These are phyloP conservation scores for Linanthus parryae DNA, from an alignment of 148 eudicot genomes.

Conservation along the genomic window DNA sequence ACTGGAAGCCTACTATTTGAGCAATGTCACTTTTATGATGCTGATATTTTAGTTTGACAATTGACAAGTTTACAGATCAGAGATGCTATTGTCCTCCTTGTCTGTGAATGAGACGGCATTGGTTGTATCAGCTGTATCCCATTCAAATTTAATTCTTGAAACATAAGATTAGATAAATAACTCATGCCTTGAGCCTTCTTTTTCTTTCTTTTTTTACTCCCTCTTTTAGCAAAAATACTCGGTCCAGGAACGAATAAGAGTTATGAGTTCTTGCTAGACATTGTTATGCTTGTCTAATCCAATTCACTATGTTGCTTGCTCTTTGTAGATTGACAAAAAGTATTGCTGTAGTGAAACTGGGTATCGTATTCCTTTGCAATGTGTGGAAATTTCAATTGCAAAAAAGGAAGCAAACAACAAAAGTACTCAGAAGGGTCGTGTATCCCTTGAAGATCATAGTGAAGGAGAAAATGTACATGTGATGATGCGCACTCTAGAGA, in stretches of 20 bases:
- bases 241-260: not conserved
- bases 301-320: not conserved
- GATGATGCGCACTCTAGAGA: slow-evolving; percentile 13
- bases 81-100: too few species aligned
- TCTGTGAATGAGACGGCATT: too few species aligned
- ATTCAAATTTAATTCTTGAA: not conserved
- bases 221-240: not conserved
- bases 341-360: slow-evolving; percentile 95
- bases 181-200: not conserved
- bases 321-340: too few species aligned
- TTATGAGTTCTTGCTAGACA: too few species aligned
- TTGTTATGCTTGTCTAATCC: too few species aligned
- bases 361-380: slow-evolving; percentile 78
- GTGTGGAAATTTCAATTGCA: slow-evolving; percentile 32
- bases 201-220: not conserved
- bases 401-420: slow-evolving; percentile 24
- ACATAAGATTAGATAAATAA: not conserved
- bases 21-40: too few species aligned
- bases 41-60: too few species aligned
- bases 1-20: too few species aligned
- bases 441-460: too few species aligned
- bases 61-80: too few species aligned
- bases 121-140: too few species aligned
- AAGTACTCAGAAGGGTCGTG: slow-evolving; percentile 21
- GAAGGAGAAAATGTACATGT: slow-evolving; percentile 8